phyloP scores from a whole-genome alignment of 108 stramenopile genomes.

The Schizochytrium sp. region DNA sequence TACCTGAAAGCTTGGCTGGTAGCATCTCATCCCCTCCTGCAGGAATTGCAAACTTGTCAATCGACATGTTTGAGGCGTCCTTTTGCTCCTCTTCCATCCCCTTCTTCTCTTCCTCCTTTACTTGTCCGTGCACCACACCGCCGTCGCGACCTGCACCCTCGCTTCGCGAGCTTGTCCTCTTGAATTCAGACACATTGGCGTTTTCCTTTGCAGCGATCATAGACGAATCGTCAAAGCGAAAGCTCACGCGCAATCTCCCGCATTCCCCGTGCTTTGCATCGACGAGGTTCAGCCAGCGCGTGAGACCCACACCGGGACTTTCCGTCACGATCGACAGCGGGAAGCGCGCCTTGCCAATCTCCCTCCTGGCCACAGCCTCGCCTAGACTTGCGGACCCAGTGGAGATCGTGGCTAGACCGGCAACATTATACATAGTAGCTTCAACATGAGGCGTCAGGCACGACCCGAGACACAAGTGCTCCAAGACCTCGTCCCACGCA shows the following conservation, averaged over 20 bases:
- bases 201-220: too few species aligned
- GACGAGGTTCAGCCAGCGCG: neutral
- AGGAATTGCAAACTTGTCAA: neutral
- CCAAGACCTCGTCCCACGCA: neutral
- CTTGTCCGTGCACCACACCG: too few species aligned
- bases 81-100: too few species aligned
- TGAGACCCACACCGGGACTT: neutral
- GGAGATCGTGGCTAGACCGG: too few species aligned
- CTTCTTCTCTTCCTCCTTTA: too few species aligned
- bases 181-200: too few species aligned
- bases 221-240: neutral
- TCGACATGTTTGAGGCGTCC: too few species aligned
- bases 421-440: neutral
- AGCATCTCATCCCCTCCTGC: neutral
- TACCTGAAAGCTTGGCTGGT: too few species aligned
- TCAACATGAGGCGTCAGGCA: slow-evolving; percentile 5
- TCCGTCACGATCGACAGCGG: neutral
- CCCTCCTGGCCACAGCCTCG: neutral
- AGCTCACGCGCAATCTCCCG: neutral
- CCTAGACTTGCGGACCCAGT: too few species aligned
- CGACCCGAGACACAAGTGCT: neutral
- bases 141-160: too few species aligned
- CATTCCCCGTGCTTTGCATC: neutral
- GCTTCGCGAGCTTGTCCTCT: too few species aligned
- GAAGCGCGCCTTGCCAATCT: neutral